Evolutionary conservation across 129 eudicot genomes (phyloP).

Genomic region (Oenanthe sinensis): DNA sequence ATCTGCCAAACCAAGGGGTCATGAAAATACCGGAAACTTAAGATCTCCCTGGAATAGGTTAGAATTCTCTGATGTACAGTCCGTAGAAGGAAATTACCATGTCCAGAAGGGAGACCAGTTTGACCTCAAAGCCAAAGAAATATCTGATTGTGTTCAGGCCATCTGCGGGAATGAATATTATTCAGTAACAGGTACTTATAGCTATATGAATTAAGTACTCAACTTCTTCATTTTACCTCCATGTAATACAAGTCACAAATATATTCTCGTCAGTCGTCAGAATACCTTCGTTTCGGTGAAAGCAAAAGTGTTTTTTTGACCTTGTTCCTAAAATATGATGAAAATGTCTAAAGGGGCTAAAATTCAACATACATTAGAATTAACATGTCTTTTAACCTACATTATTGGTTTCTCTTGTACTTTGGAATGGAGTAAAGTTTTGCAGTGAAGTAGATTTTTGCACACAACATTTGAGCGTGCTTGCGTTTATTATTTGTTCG

Average conservation of each 20-base stretch:
- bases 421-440: background rate
- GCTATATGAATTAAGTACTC: background rate
- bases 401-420: background rate
- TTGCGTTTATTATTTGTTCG: background rate
- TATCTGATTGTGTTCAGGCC: conserved; percentile 19
- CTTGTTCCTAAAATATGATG: background rate
- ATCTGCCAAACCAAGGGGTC: conserved; percentile 18
- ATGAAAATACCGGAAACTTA: conserved; percentile 26
- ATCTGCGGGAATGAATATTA: conserved; percentile 22
- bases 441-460: background rate
- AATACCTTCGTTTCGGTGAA: background rate
- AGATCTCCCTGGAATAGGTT: conserved; percentile 26
- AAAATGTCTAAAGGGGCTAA: background rate
- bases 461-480: background rate
- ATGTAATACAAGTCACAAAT: background rate
- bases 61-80: conserved; percentile 14
- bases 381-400: background rate
- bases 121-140: conserved; percentile 25
- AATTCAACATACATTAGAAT: background rate
- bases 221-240: background rate
- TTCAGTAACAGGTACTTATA: conserved; percentile 34
- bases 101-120: conserved; percentile 25
- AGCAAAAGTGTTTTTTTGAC: background rate
- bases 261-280: background rate
- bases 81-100: conserved; percentile 18